Percentiles rank a stretch among this genome's conserved stretches.
phyloP scores from a whole-genome alignment of 257 asterid genomes.

The Linaria vulgaris region DNA sequence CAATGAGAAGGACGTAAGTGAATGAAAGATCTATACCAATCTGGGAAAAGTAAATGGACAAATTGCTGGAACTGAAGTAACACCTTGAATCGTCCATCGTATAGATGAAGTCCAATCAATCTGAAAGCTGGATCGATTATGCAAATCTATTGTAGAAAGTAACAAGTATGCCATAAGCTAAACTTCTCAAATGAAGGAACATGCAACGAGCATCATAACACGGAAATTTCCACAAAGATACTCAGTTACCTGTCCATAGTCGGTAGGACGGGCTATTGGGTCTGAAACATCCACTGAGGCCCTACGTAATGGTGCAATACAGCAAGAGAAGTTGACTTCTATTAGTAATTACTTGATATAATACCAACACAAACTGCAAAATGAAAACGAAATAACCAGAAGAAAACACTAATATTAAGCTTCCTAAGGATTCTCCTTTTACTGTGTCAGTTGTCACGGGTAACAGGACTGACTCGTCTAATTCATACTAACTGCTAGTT shows the following conservation, averaged over 20 bases:
- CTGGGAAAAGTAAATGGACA: slow-evolving; percentile 1
- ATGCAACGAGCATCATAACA: neutral
- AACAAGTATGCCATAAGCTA: slow-evolving; percentile 20
- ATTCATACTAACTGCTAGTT: neutral
- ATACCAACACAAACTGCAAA: slow-evolving; percentile 15
- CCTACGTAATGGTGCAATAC: slow-evolving; percentile 41
- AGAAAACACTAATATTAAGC: slow-evolving; percentile 10
- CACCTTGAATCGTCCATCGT: slow-evolving; percentile 88
- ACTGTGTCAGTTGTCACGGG: neutral
- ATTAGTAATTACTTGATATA: slow-evolving; percentile 10
- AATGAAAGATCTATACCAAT: slow-evolving; percentile 9
- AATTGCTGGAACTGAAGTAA: slow-evolving; percentile 8
- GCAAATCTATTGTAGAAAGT: slow-evolving; percentile 59
- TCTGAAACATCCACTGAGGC: slow-evolving; percentile 98
- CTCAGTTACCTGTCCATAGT: slow-evolving; percentile 81
- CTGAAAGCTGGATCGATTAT: slow-evolving; percentile 90
- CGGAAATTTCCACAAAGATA: slow-evolving; percentile 19
- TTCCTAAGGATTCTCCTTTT: neutral
- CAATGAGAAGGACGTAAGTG: neutral
- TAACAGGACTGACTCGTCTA: neutral
- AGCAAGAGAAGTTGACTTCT: slow-evolving; percentile 19
- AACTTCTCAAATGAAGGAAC: slow-evolving; percentile 2
- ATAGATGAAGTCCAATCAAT: slow-evolving; percentile 84
- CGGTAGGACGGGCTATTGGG: slow-evolving; percentile 87
- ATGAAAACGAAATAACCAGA: slow-evolving; percentile 10